Conservation (phyloP, 1,284 basidiomycete species). For the Rhodotorula sp. region DNA sequence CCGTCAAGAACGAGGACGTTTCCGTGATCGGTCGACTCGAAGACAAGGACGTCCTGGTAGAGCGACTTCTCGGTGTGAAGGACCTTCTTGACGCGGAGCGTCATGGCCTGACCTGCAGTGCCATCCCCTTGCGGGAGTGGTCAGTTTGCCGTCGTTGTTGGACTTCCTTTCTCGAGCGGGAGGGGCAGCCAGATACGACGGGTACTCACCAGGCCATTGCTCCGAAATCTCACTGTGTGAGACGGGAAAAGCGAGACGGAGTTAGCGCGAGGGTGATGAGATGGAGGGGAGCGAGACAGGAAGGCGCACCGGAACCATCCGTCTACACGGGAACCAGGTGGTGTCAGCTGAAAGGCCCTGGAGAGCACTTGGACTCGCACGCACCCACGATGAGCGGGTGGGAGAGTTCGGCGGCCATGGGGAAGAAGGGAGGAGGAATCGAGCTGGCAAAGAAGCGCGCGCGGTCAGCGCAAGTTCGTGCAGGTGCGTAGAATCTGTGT, state of each 20-base stretch:
- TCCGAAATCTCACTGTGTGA: slow-evolving; percentile 77
- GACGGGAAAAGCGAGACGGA: not conserved
- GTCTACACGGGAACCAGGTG: not conserved
- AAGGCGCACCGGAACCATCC: slow-evolving; percentile 35
- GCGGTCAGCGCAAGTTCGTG: not conserved
- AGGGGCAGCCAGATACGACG: slow-evolving; percentile 11
- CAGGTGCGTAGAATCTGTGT: not conserved
- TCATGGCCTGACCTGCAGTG: slow-evolving; percentile 64
- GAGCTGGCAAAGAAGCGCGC: not conserved
- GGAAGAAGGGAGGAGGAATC: slow-evolving; percentile 3
- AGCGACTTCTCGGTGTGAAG: slow-evolving; percentile 89
- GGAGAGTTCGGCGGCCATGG: slow-evolving; percentile 44
- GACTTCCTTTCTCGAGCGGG: not conserved
- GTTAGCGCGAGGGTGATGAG: not conserved
- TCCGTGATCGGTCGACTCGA: slow-evolving; percentile 89
- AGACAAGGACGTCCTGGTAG: slow-evolving; percentile 95
- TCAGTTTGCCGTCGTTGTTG: slow-evolving; percentile 18
- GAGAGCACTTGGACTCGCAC: not conserved
- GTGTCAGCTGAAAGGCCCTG: not conserved
- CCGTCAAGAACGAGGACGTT: slow-evolving; percentile 96
- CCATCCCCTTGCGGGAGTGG: slow-evolving; percentile 25
- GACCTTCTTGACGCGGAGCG: slow-evolving; percentile 90
- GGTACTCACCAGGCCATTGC: slow-evolving; percentile 80
- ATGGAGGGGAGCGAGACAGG: too few relatives aligned
- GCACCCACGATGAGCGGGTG: slow-evolving; percentile 47